Percentiles rank a stretch among this genome's conserved stretches.
Evolutionary conservation across 352 stramenopile species (phyloP).

Genomic region (Pythium angustatum): DNA sequence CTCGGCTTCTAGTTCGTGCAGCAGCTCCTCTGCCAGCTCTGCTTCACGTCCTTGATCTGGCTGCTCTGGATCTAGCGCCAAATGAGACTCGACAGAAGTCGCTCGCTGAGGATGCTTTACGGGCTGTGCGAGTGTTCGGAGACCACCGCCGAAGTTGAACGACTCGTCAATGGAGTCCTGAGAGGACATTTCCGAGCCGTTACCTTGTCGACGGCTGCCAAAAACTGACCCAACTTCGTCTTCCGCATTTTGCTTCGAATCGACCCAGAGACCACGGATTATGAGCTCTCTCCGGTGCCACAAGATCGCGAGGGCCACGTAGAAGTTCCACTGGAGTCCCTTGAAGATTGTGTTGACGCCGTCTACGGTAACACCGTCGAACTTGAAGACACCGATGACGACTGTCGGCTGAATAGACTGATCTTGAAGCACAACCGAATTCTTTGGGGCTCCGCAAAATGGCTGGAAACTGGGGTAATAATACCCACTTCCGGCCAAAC

Average conservation of each 20-base stretch:
- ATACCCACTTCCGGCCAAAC: conserved; percentile 49
- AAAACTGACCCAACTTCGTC: conserved; percentile 23
- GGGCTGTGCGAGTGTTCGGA: background rate
- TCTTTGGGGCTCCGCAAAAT: conserved; percentile 53
- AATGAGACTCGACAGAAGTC: background rate
- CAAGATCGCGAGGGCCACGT: conserved; percentile 72
- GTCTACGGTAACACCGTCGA: conserved; percentile 54
- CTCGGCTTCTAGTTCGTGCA: conserved; percentile 32
- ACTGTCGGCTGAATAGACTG: conserved; percentile 79
- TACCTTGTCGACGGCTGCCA: conserved; percentile 34
- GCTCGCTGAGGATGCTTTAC: background rate
- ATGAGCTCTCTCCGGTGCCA: conserved; percentile 84
- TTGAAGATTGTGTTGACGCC: conserved; percentile 55
- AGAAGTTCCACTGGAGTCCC: conserved; percentile 86
- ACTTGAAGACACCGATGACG: conserved; percentile 86
- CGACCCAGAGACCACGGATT: conserved; percentile 73
- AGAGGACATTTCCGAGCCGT: conserved; percentile 60
- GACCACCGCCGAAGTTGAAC: conserved; percentile 38
- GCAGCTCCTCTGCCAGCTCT: conserved; percentile 26
- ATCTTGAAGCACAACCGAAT: conserved; percentile 36
- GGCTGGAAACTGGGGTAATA: conserved; percentile 83
- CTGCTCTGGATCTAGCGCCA: conserved; percentile 9
- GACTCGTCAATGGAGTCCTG: conserved; percentile 78
- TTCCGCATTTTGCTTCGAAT: conserved; percentile 25
- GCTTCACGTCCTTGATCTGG: conserved; percentile 4